Base-by-base conservation (phyloP, 257 asterid genomes). In the Gynochthodes officinalis region DNA sequence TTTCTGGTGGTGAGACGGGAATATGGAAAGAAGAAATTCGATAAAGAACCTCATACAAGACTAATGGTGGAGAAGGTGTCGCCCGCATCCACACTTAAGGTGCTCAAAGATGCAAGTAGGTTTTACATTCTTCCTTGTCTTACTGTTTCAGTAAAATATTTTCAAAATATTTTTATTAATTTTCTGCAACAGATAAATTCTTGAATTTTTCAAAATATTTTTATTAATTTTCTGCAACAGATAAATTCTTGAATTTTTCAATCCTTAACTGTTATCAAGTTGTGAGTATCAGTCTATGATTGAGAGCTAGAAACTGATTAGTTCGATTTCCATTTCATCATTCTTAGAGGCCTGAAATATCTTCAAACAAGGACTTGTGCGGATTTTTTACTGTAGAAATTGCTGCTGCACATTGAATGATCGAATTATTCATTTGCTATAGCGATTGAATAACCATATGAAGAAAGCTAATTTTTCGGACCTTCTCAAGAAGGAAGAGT, bases 21-120 rank as follows among this genome's bases (percentile, higher is more conserved):
- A 69, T 71, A 42, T 53, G 66, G 62, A 7, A 87, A 81, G 81
- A 37, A 78, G 81, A 73, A 73, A 55, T 57, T 25, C 67, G 78
- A 81, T 54, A 76, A 81, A 74, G 81, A 37, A 40, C 76, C 88
- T 69, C 86, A 50, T 39, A 76, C 88, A n/a, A 83, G 73, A 61
- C 68, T 80, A 70, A 80, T 88, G 4, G 74, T 86, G 49, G 96
- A 89, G 78, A 86, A 82, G 74, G 85, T 84, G 42, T 83, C 93
- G 12, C 90, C 92, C 46, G 97, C 76, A 1, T 77, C 80, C 78
- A 85, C 96, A 16, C 88, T 89, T 25, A 86, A 89, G 91, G 82
- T 93, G 79, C 98, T 93, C 73, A 83, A 84, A 77, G 96, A 93
- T 82, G 98, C 97, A 78, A 89, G 98, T 93, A 79, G 77, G 91